Evolutionary conservation across 768 basidiomycete species (phyloP), one percentile per base, ranked within the genome.

Genomic region (Amanita fuliginea): DNA sequence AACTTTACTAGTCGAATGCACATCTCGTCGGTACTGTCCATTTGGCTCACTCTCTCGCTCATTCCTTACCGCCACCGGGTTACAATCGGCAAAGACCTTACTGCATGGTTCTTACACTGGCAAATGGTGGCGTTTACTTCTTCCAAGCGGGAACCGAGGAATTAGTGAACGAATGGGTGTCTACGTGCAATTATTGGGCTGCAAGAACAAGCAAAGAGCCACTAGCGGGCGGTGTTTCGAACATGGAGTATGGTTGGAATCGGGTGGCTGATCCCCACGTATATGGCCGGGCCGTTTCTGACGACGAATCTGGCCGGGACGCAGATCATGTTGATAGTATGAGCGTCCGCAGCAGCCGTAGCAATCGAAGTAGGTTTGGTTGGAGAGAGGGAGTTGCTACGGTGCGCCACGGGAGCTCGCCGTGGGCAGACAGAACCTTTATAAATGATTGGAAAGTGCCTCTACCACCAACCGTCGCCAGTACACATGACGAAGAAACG

Each of bases 161-260:
- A 56, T 78, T 99, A n/a, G 93, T 96, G 44, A 87, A 88, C 58
- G 96, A 99, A 64, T 98, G 96, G 96, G 94, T 96, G 6, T 84
- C 88, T 35, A 96, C 96, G 0, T 97, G 95, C 77, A 99, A 98
- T 69, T 99, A 99, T 63, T 98, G 96, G 96, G 90, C 96, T 0
- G 96, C 95, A 2, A 75, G 96, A 40, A 88, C 82, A 49, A 92
- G 89, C 64, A 93, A 95, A 58, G 94, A 97, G 61, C 96, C 96
- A 1, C 75, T 99, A 2, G 77, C 87, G 1, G 96, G 96, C 4
- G 96, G 96, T 19, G 94, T 99, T 6, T 93, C 91, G 43, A 99
- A 98, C 67, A 95, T 98, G 88, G 96, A 99, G 64, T 96, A 98
- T 60, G 96, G 96, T 7, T 99, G 96, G 96, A 94, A 81, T 62